These are phyloP conservation scores for Glycyrrhiza uralensis DNA, from an alignment of 306 rosid species.

Conservation along the genomic window DNA sequence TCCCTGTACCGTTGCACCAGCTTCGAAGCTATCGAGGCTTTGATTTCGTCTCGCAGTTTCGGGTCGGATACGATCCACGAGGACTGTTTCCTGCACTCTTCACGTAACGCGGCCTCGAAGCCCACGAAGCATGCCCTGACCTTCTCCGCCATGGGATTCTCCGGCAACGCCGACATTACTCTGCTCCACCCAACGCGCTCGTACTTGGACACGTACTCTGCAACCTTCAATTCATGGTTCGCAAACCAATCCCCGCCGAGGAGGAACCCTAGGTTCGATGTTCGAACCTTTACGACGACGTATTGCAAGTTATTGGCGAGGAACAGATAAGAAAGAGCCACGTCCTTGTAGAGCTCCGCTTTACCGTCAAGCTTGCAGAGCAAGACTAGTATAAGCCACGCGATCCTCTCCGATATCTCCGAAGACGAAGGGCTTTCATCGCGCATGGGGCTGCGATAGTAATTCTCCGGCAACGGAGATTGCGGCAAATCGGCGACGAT, in stretches of 20 bases:
- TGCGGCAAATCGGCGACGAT: slow-evolving; percentile 62
- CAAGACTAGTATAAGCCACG: slow-evolving; percentile 69
- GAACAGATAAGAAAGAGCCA: slow-evolving; percentile 70
- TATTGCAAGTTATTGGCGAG: slow-evolving; percentile 78
- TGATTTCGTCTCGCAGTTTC: slow-evolving; percentile 58
- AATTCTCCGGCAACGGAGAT: slow-evolving; percentile 64
- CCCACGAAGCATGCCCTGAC: slow-evolving; percentile 36
- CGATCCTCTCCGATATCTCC: slow-evolving; percentile 42
- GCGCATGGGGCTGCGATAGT: slow-evolving; percentile 35
- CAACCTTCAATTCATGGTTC: slow-evolving; percentile 58
- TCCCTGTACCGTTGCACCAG: slow-evolving; percentile 38
- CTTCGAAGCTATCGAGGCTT: slow-evolving; percentile 42
- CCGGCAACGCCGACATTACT: slow-evolving; percentile 59
- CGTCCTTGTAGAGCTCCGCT: slow-evolving; percentile 60
- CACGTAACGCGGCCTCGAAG: slow-evolving; percentile 50
- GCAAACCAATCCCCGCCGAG: slow-evolving; percentile 63
- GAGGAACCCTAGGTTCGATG: slow-evolving; percentile 45
- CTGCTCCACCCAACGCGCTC: slow-evolving; percentile 64
- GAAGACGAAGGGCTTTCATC: slow-evolving; percentile 28
- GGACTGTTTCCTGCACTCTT: slow-evolving; percentile 49
- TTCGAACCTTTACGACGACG: slow-evolving; percentile 58
- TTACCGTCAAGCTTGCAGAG: slow-evolving; percentile 77
- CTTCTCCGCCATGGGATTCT: slow-evolving; percentile 42
- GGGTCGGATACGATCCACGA: slow-evolving; percentile 59
- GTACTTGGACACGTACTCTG: slow-evolving; percentile 55